Percentiles rank a stretch among this genome's conserved stretches.
phyloP scores from a whole-genome alignment of 129 eudicot species.

The Centaurea solstitialis region DNA sequence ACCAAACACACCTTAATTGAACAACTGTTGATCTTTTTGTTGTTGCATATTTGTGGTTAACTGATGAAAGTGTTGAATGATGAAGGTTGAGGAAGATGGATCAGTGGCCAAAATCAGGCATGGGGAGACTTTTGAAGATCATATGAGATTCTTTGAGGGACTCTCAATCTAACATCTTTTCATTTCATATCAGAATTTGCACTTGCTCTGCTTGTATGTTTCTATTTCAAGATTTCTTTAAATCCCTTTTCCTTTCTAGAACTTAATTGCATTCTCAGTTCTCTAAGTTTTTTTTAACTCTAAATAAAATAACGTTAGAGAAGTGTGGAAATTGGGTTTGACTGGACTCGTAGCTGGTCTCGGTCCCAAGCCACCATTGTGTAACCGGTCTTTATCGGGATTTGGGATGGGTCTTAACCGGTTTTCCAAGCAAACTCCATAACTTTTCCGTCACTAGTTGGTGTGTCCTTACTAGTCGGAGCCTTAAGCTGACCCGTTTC shows the following conservation, averaged over 20 bases:
- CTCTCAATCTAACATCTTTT: slow-evolving; percentile 31
- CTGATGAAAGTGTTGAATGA: neutral
- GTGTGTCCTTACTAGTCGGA: too few relatives aligned
- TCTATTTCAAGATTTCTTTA: neutral
- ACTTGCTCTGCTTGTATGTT: neutral
- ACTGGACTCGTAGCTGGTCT: neutral
- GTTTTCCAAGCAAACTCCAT: neutral
- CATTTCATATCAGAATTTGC: neutral
- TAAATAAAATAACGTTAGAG: neutral
- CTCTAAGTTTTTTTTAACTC: neutral
- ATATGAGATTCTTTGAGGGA: slow-evolving; percentile 78
- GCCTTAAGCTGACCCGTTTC: too few relatives aligned
- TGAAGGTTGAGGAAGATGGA: slow-evolving; percentile 89
- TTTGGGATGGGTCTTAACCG: neutral
- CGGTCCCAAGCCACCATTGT: neutral
- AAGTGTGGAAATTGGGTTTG: neutral
- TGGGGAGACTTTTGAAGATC: slow-evolving; percentile 95
- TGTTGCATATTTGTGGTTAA: neutral
- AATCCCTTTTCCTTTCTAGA: neutral
- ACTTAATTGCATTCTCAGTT: neutral
- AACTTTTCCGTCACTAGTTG: neutral
- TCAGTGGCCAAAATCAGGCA: slow-evolving; percentile 79
- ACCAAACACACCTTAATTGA: neutral
- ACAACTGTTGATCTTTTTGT: neutral
- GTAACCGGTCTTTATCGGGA: neutral